These are phyloP conservation scores for Globisporangium polare DNA, from an alignment of 352 stramenopile genomes.

Conservation along the genomic window DNA sequence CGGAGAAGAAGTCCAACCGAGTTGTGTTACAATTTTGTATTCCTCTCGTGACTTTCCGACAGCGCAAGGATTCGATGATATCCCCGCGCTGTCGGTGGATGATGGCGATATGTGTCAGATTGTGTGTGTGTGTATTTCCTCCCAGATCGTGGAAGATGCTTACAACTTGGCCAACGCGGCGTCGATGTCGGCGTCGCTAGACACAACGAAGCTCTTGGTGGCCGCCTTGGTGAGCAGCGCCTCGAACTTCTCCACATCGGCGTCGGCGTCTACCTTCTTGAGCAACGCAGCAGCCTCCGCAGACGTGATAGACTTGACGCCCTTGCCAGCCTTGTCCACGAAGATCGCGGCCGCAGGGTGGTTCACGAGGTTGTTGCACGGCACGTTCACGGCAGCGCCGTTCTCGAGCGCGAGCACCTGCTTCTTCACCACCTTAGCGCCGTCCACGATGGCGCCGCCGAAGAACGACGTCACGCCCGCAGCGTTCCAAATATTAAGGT, in stretches of 20 bases:
- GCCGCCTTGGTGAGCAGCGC: constrained; percentile 51
- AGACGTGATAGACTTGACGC: constrained; percentile 59
- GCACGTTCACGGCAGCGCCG: constrained; percentile 57
- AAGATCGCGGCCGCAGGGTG: constrained; percentile 59
- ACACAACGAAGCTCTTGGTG: constrained; percentile 68
- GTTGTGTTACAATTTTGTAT: background rate
- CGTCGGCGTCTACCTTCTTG: constrained; percentile 43
- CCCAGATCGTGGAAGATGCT: constrained; percentile 11
- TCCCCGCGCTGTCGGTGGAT: background rate
- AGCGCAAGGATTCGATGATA: background rate
- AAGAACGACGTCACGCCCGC: constrained; percentile 67
- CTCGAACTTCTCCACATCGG: constrained; percentile 60
- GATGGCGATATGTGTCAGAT: constrained; percentile 4
- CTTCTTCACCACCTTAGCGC: constrained; percentile 51
- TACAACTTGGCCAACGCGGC: constrained; percentile 60
- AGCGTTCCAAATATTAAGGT: constrained; percentile 73
- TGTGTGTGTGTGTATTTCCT: constrained; percentile 4
- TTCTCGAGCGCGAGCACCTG: constrained; percentile 42
- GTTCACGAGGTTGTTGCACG: constrained; percentile 76
- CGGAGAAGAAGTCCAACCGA: background rate
- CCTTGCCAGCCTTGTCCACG: constrained; percentile 50
- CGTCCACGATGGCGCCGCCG: constrained; percentile 59
- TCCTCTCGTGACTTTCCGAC: background rate
- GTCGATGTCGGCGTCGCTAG: constrained; percentile 54
- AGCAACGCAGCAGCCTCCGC: constrained; percentile 44